Evolutionary conservation across 148 eudicot genomes (phyloP).

Genomic region (Arctostaphylos glauca): DNA sequence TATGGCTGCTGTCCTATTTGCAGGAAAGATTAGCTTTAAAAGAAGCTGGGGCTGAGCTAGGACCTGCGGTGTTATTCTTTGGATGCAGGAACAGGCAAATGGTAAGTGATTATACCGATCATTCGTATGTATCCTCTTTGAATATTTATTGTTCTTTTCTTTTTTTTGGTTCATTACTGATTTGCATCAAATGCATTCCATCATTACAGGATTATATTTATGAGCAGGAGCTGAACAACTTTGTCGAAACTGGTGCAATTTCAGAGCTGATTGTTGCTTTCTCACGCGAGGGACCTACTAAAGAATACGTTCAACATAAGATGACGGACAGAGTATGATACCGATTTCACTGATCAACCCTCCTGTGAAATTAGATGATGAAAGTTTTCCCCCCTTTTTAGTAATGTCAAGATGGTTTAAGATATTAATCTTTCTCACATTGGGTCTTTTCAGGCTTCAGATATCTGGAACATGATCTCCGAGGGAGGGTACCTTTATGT

Average conservation of each 20-base stretch:
- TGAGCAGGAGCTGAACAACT: slow-evolving; percentile 72
- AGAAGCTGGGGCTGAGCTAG: slow-evolving; percentile 85
- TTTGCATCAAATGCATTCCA: neutral
- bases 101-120: slow-evolving; percentile 35
- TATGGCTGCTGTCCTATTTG: neutral
- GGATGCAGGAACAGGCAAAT: slow-evolving; percentile 85
- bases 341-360: neutral
- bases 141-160: neutral
- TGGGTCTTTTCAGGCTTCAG: slow-evolving; percentile 22
- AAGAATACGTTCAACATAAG: slow-evolving; percentile 95
- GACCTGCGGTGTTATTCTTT: slow-evolving; percentile 67
- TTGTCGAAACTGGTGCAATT: slow-evolving; percentile 63
- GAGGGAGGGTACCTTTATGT: slow-evolving; percentile 85
- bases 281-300: slow-evolving; percentile 89
- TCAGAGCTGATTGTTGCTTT: slow-evolving; percentile 88
- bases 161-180: neutral
- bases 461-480: slow-evolving; percentile 64
- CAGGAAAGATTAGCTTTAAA: slow-evolving; percentile 88
- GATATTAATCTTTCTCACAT: neutral
- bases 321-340: slow-evolving; percentile 69
- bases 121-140: neutral
- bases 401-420: neutral
- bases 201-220: slow-evolving; percentile 76
- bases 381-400: neutral
- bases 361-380: neutral